Conservation (phyloP, 2,329 filamentous ascomycete species). For the Cordyceps militaris region DNA sequence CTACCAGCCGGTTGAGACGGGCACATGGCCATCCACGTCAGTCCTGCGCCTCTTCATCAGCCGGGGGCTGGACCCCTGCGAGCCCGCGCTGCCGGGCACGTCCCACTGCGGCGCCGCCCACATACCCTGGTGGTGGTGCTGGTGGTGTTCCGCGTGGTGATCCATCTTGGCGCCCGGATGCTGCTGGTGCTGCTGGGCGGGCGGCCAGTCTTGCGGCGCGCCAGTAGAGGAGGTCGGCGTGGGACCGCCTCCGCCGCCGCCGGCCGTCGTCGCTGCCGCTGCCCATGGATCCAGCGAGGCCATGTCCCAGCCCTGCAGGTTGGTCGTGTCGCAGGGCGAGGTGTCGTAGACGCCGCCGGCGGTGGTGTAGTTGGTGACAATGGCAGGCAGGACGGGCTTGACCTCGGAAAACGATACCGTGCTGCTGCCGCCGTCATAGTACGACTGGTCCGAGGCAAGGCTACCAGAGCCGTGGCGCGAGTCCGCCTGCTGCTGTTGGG, state of each 20-base stretch:
- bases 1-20: conserved; percentile 24
- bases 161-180: conserved; percentile 24
- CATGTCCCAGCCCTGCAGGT: conserved; percentile 33
- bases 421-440: conserved; percentile 25
- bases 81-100: conserved; percentile 17
- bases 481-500: conserved; percentile 7
- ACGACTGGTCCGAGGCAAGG: conserved; percentile 23
- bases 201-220: conserved; percentile 25
- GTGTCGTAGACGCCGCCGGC: conserved; percentile 29
- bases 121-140: conserved; percentile 25
- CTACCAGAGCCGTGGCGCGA: conserved; percentile 14
- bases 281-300: conserved; percentile 30
- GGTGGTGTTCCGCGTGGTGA: not conserved
- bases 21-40: conserved; percentile 26
- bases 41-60: conserved; percentile 31
- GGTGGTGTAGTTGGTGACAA: conserved; percentile 26
- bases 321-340: conserved; percentile 22
- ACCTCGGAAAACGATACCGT: conserved; percentile 26
- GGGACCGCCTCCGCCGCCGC: conserved; percentile 16
- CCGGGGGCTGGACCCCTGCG: conserved; percentile 21
- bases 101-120: conserved; percentile 23
- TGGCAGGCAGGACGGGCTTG: conserved; percentile 26
- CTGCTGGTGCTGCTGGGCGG: conserved; percentile 7
- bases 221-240: conserved; percentile 17
- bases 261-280: conserved; percentile 14